Percentiles rank a stretch among this genome's conserved stretches.
These are phyloP conservation scores for Grifola frondosa DNA, from an alignment of 1,284 basidiomycete species.

Conservation along the genomic window DNA sequence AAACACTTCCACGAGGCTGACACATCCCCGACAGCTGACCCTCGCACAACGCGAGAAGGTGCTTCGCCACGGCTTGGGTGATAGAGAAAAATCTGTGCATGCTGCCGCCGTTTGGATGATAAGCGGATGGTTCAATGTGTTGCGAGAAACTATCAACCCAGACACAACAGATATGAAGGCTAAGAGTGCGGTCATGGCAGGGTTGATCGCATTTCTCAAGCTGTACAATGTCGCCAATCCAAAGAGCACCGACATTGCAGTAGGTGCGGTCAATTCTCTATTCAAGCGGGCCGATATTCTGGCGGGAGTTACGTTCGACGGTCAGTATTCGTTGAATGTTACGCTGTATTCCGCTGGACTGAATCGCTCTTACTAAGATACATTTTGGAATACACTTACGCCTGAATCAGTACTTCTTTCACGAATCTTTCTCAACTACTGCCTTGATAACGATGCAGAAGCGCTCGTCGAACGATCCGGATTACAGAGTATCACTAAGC, in stretches of 20 bases:
- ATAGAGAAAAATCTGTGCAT: constrained; percentile 78
- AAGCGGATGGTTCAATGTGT: constrained; percentile 50
- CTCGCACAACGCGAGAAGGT: constrained; percentile 75
- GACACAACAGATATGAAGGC: too few relatives aligned
- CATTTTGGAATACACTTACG: constrained; percentile 72
- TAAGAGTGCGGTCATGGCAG: constrained; percentile 23
- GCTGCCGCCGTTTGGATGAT: constrained; percentile 76
- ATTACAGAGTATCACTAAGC: constrained; percentile 83
- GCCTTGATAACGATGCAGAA: constrained; percentile 51
- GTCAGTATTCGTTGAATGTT: constrained; percentile 38
- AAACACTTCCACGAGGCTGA: constrained; percentile 44
- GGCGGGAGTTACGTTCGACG: constrained; percentile 67
- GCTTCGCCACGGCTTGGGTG: constrained; percentile 81
- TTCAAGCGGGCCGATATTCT: constrained; percentile 58
- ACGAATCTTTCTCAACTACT: constrained; percentile 79
- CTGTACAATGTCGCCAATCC: constrained; percentile 53
- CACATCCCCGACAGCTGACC: constrained; percentile 63
- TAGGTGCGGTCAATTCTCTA: constrained; percentile 60
- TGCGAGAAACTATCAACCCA: constrained; percentile 12
- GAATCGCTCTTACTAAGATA: constrained; percentile 45
- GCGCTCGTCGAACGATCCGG: constrained; percentile 63
- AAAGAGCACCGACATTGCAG: constrained; percentile 50
- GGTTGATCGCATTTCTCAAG: constrained; percentile 49
- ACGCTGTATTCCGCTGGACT: neutral
- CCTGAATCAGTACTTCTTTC: constrained; percentile 81